Evolutionary conservation across 306 rosid species (phyloP).

Genomic region (Fragaria ananassa): DNA sequence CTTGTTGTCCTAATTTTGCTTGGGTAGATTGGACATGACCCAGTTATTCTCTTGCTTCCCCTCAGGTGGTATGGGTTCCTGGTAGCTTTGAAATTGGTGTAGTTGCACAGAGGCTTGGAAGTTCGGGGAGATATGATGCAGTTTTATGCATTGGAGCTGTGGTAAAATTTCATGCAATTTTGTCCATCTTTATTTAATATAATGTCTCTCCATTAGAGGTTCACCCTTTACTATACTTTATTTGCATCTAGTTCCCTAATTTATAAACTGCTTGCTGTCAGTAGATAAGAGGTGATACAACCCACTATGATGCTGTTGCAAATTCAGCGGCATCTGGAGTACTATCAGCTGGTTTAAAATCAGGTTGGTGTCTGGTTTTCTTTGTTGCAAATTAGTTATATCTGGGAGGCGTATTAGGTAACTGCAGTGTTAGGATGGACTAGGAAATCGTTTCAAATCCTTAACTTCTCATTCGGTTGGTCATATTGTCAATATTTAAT

Average conservation of each 20-base stretch:
- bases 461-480: constrained; percentile 3
- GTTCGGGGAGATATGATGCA: constrained; percentile 75
- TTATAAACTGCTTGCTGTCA: constrained; percentile 21
- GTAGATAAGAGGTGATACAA: constrained; percentile 89
- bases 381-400: neutral
- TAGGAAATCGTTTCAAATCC: neutral
- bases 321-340: constrained; percentile 93
- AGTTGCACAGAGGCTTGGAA: constrained; percentile 69
- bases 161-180: constrained; percentile 43
- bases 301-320: constrained; percentile 91
- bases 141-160: constrained; percentile 91
- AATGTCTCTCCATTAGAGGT: constrained; percentile 7
- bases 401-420: neutral
- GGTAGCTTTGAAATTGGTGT: constrained; percentile 90
- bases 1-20: too few relatives aligned
- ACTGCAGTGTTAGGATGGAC: neutral
- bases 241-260: neutral
- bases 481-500: neutral
- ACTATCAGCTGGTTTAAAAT: constrained; percentile 74
- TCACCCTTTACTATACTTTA: neutral
- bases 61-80: constrained; percentile 94
- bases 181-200: neutral
- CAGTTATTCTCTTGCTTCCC: constrained; percentile 17
- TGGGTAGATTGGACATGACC: neutral
- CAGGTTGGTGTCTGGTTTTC: constrained; percentile 48